Evolutionary conservation across 106 monocot species (phyloP).

Genomic region (Ottelia alismoides): DNA sequence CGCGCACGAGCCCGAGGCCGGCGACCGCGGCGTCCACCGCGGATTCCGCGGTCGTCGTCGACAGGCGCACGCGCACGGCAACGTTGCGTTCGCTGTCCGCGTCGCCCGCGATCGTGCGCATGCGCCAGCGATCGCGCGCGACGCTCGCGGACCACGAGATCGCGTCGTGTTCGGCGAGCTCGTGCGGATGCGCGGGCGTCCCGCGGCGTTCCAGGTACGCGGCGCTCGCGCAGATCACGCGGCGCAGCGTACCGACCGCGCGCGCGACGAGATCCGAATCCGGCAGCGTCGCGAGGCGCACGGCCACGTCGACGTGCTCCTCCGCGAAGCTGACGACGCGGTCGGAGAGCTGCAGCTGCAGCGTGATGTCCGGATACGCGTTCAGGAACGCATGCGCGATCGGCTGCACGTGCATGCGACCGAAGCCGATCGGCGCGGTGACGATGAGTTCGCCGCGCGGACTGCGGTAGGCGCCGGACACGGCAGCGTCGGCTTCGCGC

Average conservation of each 20-base stretch:
- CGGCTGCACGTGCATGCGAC: background rate
- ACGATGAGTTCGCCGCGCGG: background rate
- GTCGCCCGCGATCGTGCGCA: too few species aligned
- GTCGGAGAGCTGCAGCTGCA: background rate
- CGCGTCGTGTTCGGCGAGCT: too few species aligned
- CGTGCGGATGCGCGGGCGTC: too few species aligned
- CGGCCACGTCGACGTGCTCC: background rate
- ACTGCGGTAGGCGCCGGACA: background rate
- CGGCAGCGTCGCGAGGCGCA: background rate
- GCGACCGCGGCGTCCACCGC: too few species aligned
- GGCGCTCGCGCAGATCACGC: background rate
- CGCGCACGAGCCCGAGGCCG: too few species aligned
- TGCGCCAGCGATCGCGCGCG: too few species aligned
- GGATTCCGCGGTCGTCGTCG: too few species aligned
- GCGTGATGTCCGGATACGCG: background rate
- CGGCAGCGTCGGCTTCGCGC: background rate
- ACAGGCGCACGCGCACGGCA: too few species aligned
- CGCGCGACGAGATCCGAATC: background rate
- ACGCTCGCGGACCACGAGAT: too few species aligned
- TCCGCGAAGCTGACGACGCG: background rate
- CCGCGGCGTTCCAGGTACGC: background rate
- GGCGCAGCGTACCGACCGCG: background rate
- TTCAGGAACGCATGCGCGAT: background rate
- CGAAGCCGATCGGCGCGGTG: background rate
- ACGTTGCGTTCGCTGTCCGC: too few species aligned